These are phyloP conservation scores for Amanita subjunquillea DNA, from an alignment of 768 basidiomycete genomes.

Conservation along the genomic window DNA sequence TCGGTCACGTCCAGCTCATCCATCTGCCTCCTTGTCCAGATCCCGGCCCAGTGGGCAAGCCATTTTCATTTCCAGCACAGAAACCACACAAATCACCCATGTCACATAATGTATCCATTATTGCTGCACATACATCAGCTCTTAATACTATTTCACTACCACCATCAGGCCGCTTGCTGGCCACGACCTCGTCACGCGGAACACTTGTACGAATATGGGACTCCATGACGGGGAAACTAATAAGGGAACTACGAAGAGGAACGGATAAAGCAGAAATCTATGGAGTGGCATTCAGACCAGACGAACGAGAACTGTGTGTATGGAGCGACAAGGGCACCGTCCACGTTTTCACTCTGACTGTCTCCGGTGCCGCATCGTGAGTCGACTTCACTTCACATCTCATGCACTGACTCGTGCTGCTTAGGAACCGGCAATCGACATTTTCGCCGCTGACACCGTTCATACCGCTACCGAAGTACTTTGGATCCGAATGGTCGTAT, in stretches of 20 bases:
- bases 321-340: conserved; percentile 97
- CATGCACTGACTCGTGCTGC: conserved; percentile 6
- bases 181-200: conserved; percentile 76
- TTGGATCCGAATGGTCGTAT: conserved; percentile 95
- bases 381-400: conserved; percentile 17
- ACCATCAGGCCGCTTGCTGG: conserved; percentile 67
- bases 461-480: conserved; percentile 80
- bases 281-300: conserved; percentile 78
- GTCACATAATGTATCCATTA: conserved; percentile 68
- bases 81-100: conserved; percentile 46
- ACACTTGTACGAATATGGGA: conserved; percentile 89
- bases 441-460: conserved; percentile 74
- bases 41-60: conserved; percentile 46
- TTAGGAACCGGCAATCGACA: conserved; percentile 76
- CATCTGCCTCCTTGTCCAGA: conserved; percentile 74
- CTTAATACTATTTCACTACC: conserved; percentile 72
- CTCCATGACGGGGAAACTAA: conserved; percentile 55
- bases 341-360: conserved; percentile 73
- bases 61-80: conserved; percentile 34
- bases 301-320: conserved; percentile 79
- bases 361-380: conserved; percentile 50
- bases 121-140: conserved; percentile 73
- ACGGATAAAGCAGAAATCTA: conserved; percentile 88
- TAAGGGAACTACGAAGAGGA: conserved; percentile 76
- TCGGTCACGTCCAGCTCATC: conserved; percentile 81